A percentile compares a stretch with the other conserved stretches of the same genome.
Conservation (phyloP, 164 flowering plant species). For the Chloranthus sessilifolius region DNA sequence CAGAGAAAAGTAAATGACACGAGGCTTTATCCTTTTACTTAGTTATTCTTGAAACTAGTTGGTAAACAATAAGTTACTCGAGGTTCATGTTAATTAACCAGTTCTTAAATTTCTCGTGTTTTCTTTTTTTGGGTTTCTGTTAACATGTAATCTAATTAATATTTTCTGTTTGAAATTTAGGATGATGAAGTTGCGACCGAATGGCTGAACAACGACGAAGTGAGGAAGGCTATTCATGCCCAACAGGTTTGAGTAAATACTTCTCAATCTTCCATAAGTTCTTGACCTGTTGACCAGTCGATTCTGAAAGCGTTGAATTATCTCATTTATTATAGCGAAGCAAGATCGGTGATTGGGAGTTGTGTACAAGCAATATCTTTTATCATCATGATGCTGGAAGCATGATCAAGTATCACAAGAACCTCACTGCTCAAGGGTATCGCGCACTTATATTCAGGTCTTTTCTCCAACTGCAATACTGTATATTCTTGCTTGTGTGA, state of each 20-base stretch:
- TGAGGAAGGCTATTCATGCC: conserved; percentile 85
- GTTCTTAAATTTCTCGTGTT: too few relatives aligned
- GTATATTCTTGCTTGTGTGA: neutral
- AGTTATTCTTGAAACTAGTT: too few relatives aligned
- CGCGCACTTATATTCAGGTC: conserved; percentile 90
- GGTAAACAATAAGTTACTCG: too few relatives aligned
- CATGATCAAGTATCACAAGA: conserved; percentile 83
- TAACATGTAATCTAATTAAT: neutral
- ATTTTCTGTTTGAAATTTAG: conserved; percentile 34
- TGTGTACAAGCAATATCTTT: conserved; percentile 56
- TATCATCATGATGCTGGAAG: conserved; percentile 78
- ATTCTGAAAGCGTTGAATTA: too few relatives aligned
- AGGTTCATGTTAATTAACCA: too few relatives aligned
- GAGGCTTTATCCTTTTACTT: too few relatives aligned
- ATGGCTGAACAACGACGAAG: conserved; percentile 76
- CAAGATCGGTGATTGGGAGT: conserved; percentile 53
- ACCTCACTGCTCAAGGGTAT: conserved; percentile 67
- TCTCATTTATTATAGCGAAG: conserved; percentile 23
- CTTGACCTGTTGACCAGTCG: neutral
- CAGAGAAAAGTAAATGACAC: too few relatives aligned
- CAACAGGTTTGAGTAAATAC: conserved; percentile 30
- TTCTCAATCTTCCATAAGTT: neutral
- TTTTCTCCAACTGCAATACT: neutral
- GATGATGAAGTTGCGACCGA: conserved; percentile 73
- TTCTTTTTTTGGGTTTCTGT: too few relatives aligned